These are phyloP conservation scores for Sarocladium strictum DNA, from an alignment of 2,329 filamentous ascomycete genomes.

Conservation along the genomic window DNA sequence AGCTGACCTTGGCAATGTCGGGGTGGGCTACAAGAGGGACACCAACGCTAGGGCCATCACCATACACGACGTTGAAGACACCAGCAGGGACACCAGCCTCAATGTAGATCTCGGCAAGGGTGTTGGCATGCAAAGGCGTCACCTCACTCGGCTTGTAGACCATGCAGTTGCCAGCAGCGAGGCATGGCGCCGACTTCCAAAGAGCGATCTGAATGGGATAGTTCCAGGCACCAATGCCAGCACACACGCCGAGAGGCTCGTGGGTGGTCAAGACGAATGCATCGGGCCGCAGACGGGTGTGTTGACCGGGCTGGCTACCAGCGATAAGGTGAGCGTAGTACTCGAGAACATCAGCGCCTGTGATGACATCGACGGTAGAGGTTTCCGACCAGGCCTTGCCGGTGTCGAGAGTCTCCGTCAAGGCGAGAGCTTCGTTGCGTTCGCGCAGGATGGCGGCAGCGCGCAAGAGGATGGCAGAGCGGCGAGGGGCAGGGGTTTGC, in stretches of 20 bases:
- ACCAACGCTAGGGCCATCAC: conserved; percentile 66
- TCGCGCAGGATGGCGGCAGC: conserved; percentile 68
- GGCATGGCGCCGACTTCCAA: conserved; percentile 82
- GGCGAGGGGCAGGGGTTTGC: conserved; percentile 64
- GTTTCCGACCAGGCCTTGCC: conserved; percentile 85
- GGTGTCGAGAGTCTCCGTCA: conserved; percentile 76
- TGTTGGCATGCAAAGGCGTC: conserved; percentile 74
- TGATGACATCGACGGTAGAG: conserved; percentile 74
- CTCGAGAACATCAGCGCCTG: conserved; percentile 78
- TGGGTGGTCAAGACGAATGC: conserved; percentile 82
- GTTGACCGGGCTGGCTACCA: conserved; percentile 75
- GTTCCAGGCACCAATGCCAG: conserved; percentile 86
- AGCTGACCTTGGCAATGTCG: conserved; percentile 76
- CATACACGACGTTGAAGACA: conserved; percentile 84
- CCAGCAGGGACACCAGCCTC: conserved; percentile 75
- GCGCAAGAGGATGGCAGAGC: conserved; percentile 70
- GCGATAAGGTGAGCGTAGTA: conserved; percentile 79
- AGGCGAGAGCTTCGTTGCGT: conserved; percentile 74
- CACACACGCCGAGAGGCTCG: conserved; percentile 76
- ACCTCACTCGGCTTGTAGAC: conserved; percentile 87
- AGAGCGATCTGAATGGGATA: conserved; percentile 87
- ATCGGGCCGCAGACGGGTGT: conserved; percentile 64
- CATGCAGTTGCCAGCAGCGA: conserved; percentile 85
- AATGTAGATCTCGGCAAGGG: conserved; percentile 68
- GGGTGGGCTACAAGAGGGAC: conserved; percentile 68